Conservation (phyloP, 1,284 basidiomycete genomes). For the Cryptococcus maquisensis region DNA sequence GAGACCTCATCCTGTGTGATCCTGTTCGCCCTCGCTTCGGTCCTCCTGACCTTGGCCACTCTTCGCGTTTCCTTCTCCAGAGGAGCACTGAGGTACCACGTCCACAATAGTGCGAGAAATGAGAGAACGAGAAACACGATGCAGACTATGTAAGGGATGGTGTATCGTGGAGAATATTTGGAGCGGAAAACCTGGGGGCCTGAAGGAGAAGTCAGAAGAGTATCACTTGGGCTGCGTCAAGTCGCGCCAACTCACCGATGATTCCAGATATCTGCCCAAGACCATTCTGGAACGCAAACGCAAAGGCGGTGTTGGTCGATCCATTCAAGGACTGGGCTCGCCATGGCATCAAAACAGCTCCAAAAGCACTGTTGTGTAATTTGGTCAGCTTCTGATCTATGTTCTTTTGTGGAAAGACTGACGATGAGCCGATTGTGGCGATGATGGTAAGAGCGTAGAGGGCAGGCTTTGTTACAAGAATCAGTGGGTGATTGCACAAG, state of each 20-base stretch:
- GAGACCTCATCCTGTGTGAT: constrained; percentile 7
- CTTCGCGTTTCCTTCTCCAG: constrained; percentile 13
- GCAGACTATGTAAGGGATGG: constrained; percentile 14
- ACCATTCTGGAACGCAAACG: constrained; percentile 18
- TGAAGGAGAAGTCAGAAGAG: constrained; percentile 1
- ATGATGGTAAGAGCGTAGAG: background rate
- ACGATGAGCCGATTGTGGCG: background rate
- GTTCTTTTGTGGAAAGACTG: background rate
- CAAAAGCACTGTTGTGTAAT: background rate
- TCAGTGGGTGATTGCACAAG: constrained; percentile 1
- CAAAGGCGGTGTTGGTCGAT: constrained; percentile 11
- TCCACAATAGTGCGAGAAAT: constrained; percentile 1
- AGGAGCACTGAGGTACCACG: constrained; percentile 6
- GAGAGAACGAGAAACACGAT: constrained; percentile 6
- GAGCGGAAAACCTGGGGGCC: background rate
- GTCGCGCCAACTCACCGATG: constrained; percentile 4
- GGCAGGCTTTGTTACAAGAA: background rate
- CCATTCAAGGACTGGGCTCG: constrained; percentile 13
- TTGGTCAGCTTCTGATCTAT: background rate
- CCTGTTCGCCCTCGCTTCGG: constrained; percentile 7
- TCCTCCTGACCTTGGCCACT: constrained; percentile 6
- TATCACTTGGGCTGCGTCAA: constrained; percentile 12
- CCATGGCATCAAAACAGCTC: constrained; percentile 6
- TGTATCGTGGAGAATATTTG: constrained; percentile 5
- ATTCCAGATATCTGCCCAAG: constrained; percentile 11